Percentiles rank a stretch among this genome's conserved stretches.
These are phyloP conservation scores for Phytophthora fragariae DNA, from an alignment of 352 stramenopile genomes.

Conservation along the genomic window DNA sequence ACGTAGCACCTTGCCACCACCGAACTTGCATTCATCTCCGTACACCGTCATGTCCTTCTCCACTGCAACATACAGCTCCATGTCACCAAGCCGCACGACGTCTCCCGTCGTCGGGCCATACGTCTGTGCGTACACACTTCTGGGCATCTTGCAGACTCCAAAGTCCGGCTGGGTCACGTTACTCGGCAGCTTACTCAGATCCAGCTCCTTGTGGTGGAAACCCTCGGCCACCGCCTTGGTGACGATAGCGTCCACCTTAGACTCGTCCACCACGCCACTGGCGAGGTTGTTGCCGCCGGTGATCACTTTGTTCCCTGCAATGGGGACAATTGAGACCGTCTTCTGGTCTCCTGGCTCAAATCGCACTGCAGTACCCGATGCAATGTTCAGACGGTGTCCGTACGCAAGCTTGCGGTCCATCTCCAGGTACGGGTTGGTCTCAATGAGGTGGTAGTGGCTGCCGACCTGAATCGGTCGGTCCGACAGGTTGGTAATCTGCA, in stretches of 20 bases:
- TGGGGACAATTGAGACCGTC: conserved; percentile 93
- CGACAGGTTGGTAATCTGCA: conserved; percentile 95
- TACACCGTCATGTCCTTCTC: conserved; percentile 91
- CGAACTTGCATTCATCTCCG: conserved; percentile 94
- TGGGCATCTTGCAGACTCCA: conserved; percentile 60
- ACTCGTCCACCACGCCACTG: conserved; percentile 73
- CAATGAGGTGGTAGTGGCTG: conserved; percentile 97
- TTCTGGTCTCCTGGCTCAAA: conserved; percentile 98
- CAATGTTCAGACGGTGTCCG: conserved; percentile 95
- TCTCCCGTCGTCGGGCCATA: conserved; percentile 97
- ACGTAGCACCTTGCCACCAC: conserved; percentile 93
- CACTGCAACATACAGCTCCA: conserved; percentile 90
- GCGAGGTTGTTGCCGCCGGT: conserved; percentile 91
- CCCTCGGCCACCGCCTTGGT: conserved; percentile 52
- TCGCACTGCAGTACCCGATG: conserved; percentile 91
- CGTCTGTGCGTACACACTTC: conserved; percentile 88
- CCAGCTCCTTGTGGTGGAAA: conserved; percentile 68
- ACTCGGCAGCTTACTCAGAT: conserved; percentile 34
- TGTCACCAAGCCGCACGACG: conserved; percentile 94
- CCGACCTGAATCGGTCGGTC: conserved; percentile 96
- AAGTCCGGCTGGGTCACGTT: conserved; percentile 41
- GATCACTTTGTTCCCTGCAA: conserved; percentile 92
- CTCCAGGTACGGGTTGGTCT: conserved; percentile 95
- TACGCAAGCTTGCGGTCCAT: conserved; percentile 94
- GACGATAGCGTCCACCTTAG: conserved; percentile 68